Base-by-base conservation (phyloP, 1,284 basidiomycete species). In the Melampsora abietis-canadensis region DNA sequence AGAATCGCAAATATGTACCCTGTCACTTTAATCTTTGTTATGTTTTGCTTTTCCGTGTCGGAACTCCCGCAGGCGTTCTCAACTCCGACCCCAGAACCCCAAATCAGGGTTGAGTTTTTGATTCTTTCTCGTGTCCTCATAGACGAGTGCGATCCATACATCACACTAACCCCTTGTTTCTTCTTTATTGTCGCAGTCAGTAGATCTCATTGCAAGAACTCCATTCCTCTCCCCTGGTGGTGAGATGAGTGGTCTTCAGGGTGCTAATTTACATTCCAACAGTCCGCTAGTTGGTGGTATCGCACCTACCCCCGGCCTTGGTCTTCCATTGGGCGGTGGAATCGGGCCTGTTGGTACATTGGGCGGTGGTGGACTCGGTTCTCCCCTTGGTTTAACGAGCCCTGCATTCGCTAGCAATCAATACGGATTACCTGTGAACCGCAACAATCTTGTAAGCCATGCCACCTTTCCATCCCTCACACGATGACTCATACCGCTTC, bases 171-270 rank as follows among this genome's bases (percentile, higher is more conserved):
- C 4, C 51, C 12, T 12, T n/a, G 7, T n/a, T 27, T n/a, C 12
- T 54, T n/a, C 6, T 54, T 54, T 27, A 2, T 12, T 12, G 19
- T 21, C 51, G 21, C 51, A 54, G 51, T 54, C 51, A 54, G 51
- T 54, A 54, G 51, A 54, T 54, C 51, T 14, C 19, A 54, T n/a
- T 27, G 1, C 2, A 21, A 27, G 51, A 21, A 27, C 51, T 54
- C 51, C 51, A 27, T 27, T 54, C 6, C 17, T 54, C 51, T 54
- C 6, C 51, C 37, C 37, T 40, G 24, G 24, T 27, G 19, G 19
- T 54, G n/a, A 54, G 51, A 54, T 54, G 14, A 12, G 51, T 27
- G 51, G 51, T 54, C 24, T 21, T 54, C 51, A 54, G 51, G 51
- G 51, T 54, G 24, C 51, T 27, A 54, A 54, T 54, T 27, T 27